These are phyloP conservation scores for Rhodotorula graminis DNA, from an alignment of 768 basidiomycete species.

Conservation along the genomic window DNA sequence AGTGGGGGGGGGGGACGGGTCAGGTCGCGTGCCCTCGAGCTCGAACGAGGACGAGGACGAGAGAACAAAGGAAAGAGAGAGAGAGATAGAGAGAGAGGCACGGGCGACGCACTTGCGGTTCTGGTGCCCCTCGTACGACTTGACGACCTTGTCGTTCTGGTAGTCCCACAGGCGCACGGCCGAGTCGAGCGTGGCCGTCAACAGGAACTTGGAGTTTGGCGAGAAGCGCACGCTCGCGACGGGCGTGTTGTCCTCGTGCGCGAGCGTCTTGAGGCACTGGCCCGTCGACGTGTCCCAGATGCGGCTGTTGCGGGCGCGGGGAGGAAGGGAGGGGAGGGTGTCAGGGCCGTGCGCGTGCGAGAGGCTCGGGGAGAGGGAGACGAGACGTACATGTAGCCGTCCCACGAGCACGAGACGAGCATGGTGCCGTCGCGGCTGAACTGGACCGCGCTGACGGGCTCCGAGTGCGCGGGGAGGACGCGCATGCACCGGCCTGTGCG, in stretches of 20 bases:
- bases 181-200: slow-evolving; percentile 89
- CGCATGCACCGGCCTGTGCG: slow-evolving; percentile 70
- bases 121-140: slow-evolving; percentile 81
- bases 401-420: slow-evolving; percentile 91
- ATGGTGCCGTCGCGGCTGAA: slow-evolving; percentile 95
- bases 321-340: background rate
- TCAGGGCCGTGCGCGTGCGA: no score
- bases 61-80: no score
- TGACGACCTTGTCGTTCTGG: slow-evolving; percentile 81
- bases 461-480: slow-evolving; percentile 89
- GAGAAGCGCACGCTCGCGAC: slow-evolving; percentile 84
- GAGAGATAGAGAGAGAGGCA: background rate
- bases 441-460: slow-evolving; percentile 87
- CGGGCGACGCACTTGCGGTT: slow-evolving; percentile 69
- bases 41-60: no score
- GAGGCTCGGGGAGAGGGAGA: background rate
- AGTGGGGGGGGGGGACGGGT: no score
- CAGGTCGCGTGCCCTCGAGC: no score
- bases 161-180: slow-evolving; percentile 93
- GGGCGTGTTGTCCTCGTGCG: slow-evolving; percentile 71
- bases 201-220: slow-evolving; percentile 81
- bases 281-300: slow-evolving; percentile 97
- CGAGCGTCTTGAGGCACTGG: slow-evolving; percentile 93
- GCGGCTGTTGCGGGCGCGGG: slow-evolving; percentile 56
- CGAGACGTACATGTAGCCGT: slow-evolving; percentile 78